Conservation (phyloP, 306 rosid species). For the Begonia fuchsioides region DNA sequence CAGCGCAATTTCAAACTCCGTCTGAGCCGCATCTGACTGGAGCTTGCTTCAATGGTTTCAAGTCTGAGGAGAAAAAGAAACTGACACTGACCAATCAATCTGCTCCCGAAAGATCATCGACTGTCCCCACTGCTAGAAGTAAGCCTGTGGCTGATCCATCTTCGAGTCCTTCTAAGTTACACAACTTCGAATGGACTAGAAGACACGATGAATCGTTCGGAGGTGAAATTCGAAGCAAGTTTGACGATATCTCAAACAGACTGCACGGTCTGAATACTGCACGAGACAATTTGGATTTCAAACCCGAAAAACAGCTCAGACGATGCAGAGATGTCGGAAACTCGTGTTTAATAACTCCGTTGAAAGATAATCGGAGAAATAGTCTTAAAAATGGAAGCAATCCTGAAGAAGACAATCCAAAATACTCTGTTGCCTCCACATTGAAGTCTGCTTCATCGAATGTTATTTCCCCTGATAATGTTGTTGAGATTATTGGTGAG, state of each 20-base stretch:
- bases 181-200: conserved; percentile 16
- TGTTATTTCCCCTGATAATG: conserved; percentile 39
- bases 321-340: neutral
- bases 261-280: conserved; percentile 13
- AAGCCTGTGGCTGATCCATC: conserved; percentile 15
- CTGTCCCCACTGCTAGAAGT: conserved; percentile 17
- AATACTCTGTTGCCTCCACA: conserved; percentile 13
- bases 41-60: conserved; percentile 13
- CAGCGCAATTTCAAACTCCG: conserved; percentile 17
- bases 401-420: conserved; percentile 13
- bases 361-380: conserved; percentile 15
- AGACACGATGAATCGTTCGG: conserved; percentile 12
- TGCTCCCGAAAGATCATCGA: conserved; percentile 16
- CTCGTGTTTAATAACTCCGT: conserved; percentile 8
- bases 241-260: conserved; percentile 21
- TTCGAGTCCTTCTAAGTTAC: conserved; percentile 14
- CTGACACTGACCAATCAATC: conserved; percentile 15
- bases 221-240: conserved; percentile 19
- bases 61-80: conserved; percentile 18
- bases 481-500: conserved; percentile 46
- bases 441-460: conserved; percentile 9
- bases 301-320: conserved; percentile 14
- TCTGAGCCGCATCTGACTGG: conserved; percentile 14
- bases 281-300: conserved; percentile 17
- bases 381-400: conserved; percentile 15